These are phyloP conservation scores for Saccharomyces jurei DNA, from an alignment of 805 yeast species.

Conservation along the genomic window DNA sequence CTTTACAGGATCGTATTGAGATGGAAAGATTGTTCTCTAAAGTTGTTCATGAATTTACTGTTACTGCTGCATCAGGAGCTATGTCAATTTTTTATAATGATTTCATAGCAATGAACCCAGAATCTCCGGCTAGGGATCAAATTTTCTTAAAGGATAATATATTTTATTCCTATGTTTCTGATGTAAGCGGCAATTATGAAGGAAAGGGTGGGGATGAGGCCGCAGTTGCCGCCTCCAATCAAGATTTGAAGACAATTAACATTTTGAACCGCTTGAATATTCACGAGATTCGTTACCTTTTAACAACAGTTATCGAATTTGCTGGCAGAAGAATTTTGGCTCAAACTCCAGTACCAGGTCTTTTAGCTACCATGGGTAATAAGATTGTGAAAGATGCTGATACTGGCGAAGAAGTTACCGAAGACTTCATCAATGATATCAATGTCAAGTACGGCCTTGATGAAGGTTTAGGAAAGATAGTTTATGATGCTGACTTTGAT, in stretches of 20 bases:
- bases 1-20: conserved; percentile 57
- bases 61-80: conserved; percentile 73
- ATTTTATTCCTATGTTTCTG: conserved; percentile 74
- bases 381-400: conserved; percentile 34
- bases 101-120: conserved; percentile 71
- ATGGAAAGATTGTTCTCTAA: conserved; percentile 71
- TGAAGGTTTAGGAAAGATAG: conserved; percentile 47
- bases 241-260: conserved; percentile 69
- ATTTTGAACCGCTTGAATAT: conserved; percentile 59
- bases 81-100: conserved; percentile 67
- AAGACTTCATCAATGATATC: conserved; percentile 31
- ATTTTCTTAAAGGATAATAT: conserved; percentile 76
- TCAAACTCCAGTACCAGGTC: conserved; percentile 94
- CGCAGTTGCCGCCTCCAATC: conserved; percentile 68
- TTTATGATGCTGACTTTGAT: conserved; percentile 45
- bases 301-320: conserved; percentile 83
- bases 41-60: conserved; percentile 66
- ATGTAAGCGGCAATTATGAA: conserved; percentile 48
- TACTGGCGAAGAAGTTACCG: conserved; percentile 34
- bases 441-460: conserved; percentile 70
- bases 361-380: conserved; percentile 35
- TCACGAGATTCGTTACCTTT: conserved; percentile 56
- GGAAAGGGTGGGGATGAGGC: conserved; percentile 76
- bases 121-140: conserved; percentile 50
- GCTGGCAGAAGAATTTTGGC: conserved; percentile 82